Evolutionary conservation across 176 grass and related monocot species (phyloP).

Genomic region (Triticum monococcum): DNA sequence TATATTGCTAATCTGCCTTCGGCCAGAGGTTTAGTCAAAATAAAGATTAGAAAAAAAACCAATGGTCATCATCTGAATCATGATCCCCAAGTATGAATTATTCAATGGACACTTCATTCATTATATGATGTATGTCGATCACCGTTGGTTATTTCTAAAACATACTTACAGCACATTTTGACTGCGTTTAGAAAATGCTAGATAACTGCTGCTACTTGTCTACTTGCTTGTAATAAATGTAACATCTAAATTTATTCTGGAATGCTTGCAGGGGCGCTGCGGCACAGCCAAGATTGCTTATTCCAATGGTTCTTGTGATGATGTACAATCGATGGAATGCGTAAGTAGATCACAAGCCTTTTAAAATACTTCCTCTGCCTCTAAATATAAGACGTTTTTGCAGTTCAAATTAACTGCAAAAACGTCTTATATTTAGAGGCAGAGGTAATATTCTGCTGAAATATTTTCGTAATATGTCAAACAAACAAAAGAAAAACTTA

Average conservation of each 20-base stretch:
- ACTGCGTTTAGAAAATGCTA: not conserved
- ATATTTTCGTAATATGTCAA: not conserved
- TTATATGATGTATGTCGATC: slow-evolving; percentile 4
- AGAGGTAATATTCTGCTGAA: not conserved
- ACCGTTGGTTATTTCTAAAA: not conserved
- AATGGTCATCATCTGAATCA: not conserved
- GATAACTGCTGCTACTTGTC: not conserved
- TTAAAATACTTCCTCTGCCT: not conserved
- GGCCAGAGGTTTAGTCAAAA: not conserved
- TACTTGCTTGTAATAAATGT: not conserved
- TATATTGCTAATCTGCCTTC: not conserved
- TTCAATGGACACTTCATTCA: not conserved
- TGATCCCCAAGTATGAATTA: not conserved
- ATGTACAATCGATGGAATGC: slow-evolving; percentile 87
- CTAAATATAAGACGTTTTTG: no score
- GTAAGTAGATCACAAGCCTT: slow-evolving; percentile 51
- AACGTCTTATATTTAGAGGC: no score
- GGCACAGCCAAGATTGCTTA: slow-evolving; percentile 84
- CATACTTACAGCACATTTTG: not conserved
- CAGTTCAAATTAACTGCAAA: no score
- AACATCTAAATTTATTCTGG: slow-evolving; percentile 3
- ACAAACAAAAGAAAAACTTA: not conserved
- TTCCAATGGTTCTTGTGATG: slow-evolving; percentile 85
- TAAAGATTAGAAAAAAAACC: not conserved
- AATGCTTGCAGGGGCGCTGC: slow-evolving; percentile 68